Conservation (phyloP, 257 asterid species). For the Nicotiana knightiana region DNA sequence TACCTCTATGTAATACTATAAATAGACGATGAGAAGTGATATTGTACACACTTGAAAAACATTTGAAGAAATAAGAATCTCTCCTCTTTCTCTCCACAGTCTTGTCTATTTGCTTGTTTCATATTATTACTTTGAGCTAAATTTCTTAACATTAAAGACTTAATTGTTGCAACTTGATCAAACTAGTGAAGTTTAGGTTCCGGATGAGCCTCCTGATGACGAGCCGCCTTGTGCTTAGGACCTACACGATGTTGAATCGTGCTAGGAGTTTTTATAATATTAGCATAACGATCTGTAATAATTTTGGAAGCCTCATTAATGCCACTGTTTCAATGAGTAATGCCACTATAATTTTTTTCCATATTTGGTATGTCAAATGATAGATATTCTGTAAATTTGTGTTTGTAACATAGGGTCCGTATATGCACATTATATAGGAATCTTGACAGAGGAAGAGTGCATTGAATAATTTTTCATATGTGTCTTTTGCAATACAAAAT, state of each 20-base stretch:
- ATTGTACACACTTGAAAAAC: no score
- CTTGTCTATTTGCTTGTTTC: no score
- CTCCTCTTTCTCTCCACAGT: no score
- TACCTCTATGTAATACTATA: no score
- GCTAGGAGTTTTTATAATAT: not conserved
- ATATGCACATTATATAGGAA: not conserved
- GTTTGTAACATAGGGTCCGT: not conserved
- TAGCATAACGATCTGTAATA: not conserved
- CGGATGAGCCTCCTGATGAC: no score
- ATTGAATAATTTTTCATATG: not conserved
- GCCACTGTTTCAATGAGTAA: not conserved
- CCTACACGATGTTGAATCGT: not conserved
- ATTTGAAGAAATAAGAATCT: no score
- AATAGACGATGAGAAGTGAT: no score
- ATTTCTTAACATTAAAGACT: no score
- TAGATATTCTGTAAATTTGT: not conserved
- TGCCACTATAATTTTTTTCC: not conserved
- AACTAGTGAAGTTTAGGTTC: no score
- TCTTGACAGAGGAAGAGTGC: not conserved
- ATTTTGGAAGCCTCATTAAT: not conserved
- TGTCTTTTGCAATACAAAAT: not conserved
- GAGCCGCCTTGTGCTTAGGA: not conserved
- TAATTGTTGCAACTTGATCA: no score
- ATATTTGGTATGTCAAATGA: not conserved
- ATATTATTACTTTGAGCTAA: no score